These are phyloP conservation scores for Lactarius tabidus DNA, from an alignment of 768 basidiomycete genomes.

Conservation along the genomic window DNA sequence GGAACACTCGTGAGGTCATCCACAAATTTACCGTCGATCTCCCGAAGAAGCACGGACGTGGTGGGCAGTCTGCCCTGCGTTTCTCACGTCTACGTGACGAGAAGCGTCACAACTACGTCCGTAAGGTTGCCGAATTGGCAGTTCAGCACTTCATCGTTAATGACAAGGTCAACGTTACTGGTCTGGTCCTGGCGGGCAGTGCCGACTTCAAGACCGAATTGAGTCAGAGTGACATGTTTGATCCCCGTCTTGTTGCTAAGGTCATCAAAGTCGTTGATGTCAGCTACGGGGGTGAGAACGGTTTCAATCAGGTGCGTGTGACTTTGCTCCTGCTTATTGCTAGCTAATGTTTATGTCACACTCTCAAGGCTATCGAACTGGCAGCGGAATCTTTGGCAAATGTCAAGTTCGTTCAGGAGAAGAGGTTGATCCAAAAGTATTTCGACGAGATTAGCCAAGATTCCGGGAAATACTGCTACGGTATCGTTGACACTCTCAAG, in stretches of 20 bases:
- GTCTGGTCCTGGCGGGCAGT: constrained; percentile 91
- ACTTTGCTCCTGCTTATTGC: background rate
- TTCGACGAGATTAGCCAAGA: constrained; percentile 99
- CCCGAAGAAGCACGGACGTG: constrained; percentile 99
- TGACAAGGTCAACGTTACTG: constrained; percentile 98
- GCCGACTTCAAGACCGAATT: constrained; percentile 99
- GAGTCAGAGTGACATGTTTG: constrained; percentile 94
- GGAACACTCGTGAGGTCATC: constrained; percentile 94
- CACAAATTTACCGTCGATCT: constrained; percentile 99
- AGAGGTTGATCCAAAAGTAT: constrained; percentile 94
- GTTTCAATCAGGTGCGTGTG: constrained; percentile 88
- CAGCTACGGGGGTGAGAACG: constrained; percentile 97
- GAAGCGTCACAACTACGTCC: constrained; percentile 99
- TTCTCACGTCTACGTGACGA: constrained; percentile 99
- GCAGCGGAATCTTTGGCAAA: constrained; percentile 94
- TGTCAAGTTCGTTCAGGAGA: constrained; percentile 99
- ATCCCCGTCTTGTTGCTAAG: constrained; percentile 81
- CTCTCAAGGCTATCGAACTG: constrained; percentile 83
- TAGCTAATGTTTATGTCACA: background rate
- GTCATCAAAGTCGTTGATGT: constrained; percentile 98
- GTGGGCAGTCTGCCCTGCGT: constrained; percentile 99
- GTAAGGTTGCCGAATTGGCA: constrained; percentile 95
- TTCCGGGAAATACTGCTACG: constrained; percentile 94
- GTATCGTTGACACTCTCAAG: constrained; percentile 94
- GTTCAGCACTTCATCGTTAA: constrained; percentile 97